Evolutionary conservation across 768 basidiomycete species (phyloP).

Genomic region (Calocera viscosa): DNA sequence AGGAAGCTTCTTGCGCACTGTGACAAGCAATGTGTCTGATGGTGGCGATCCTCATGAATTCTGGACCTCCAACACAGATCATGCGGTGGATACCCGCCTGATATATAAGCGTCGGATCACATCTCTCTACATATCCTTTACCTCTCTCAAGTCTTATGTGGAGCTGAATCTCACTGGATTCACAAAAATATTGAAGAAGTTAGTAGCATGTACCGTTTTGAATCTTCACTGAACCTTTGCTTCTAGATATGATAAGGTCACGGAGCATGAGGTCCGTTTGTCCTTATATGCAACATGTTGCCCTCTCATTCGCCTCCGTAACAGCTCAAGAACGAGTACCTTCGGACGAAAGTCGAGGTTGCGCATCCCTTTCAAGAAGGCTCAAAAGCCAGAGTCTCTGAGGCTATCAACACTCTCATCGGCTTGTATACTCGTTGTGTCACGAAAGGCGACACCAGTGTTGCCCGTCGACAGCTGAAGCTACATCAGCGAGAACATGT

Average conservation of each 20-base stretch:
- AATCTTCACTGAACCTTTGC: background rate
- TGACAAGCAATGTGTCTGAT: conserved; percentile 25
- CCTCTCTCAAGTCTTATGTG: conserved; percentile 70
- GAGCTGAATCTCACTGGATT: conserved; percentile 90
- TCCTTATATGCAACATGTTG: background rate
- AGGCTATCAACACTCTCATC: conserved; percentile 45
- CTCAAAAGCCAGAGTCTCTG: conserved; percentile 51
- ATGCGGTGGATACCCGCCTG: conserved; percentile 69
- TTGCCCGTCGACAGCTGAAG: conserved; percentile 70
- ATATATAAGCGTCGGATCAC: conserved; percentile 85
- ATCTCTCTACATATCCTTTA: conserved; percentile 61
- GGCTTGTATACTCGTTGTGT: conserved; percentile 78
- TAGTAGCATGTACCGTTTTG: conserved; percentile 22
- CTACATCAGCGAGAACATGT: conserved; percentile 75
- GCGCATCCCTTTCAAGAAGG: conserved; percentile 53
- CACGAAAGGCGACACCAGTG: conserved; percentile 50
- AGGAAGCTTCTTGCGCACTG: conserved; percentile 21
- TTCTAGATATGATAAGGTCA: conserved; percentile 84
- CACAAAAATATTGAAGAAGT: conserved; percentile 94
- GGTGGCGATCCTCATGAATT: conserved; percentile 31
- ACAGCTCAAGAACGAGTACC: conserved; percentile 65
- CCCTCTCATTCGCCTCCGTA: background rate
- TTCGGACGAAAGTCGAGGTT: conserved; percentile 55
- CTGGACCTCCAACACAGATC: conserved; percentile 69
- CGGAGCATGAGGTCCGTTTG: conserved; percentile 44